Percentiles rank a stretch among this genome's conserved stretches.
Conservation (phyloP, 2,329 filamentous ascomycete genomes). For the Fusarium sp. region DNA sequence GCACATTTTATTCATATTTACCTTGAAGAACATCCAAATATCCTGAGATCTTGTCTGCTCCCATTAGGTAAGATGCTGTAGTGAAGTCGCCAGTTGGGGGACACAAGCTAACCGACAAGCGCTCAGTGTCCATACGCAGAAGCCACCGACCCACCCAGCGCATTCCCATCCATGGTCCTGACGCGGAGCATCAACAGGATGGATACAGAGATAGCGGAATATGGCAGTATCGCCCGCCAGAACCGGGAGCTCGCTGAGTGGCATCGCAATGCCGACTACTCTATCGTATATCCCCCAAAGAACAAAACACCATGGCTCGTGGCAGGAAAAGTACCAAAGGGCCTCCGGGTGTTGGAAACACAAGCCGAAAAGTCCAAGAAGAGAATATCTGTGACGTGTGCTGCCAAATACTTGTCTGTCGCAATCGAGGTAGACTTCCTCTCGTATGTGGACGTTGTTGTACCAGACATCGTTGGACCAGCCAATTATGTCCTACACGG, state of each 20-base stretch:
- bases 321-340: accelerated
- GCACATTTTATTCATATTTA: background rate
- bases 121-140: accelerated
- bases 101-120: accelerated
- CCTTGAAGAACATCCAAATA: accelerated
- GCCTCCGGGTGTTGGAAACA: background rate
- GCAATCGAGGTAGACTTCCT: background rate
- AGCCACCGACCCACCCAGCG: accelerated
- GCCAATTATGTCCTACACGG: background rate
- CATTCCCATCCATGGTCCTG: accelerated
- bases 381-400: background rate
- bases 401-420: background rate
- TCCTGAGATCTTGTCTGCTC: accelerated
- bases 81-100: accelerated
- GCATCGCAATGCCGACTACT: background rate
- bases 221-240: background rate
- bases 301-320: accelerated
- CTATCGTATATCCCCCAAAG: accelerated
- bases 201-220: accelerated
- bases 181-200: accelerated
- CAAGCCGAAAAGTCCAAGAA: background rate
- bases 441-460: accelerated
- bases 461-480: background rate
- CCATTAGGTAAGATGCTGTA: background rate
- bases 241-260: background rate